phyloP scores from a whole-genome alignment of 1,284 basidiomycete genomes.

The Ustilago nuda region DNA sequence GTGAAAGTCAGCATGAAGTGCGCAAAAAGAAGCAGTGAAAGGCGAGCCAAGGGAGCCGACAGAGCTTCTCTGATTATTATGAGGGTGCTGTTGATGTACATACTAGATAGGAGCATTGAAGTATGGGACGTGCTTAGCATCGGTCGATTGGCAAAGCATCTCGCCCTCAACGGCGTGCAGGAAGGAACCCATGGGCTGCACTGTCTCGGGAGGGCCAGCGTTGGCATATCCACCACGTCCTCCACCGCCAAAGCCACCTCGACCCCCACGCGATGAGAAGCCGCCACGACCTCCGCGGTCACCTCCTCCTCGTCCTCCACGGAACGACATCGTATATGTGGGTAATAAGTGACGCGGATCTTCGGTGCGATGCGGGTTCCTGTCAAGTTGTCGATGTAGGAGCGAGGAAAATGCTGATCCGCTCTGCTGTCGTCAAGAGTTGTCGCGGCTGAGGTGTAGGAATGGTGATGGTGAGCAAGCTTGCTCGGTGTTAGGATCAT shows the following conservation, averaged over 20 bases:
- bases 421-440: neutral
- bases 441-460: neutral
- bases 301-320: slow-evolving; percentile 57
- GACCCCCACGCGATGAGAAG: slow-evolving; percentile 58
- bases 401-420: neutral
- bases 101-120: slow-evolving; percentile 98
- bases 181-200: slow-evolving; percentile 67
- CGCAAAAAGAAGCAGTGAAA: neutral
- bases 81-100: slow-evolving; percentile 17
- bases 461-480: slow-evolving; percentile 22
- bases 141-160: slow-evolving; percentile 91
- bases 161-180: slow-evolving; percentile 92
- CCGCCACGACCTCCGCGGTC: slow-evolving; percentile 59
- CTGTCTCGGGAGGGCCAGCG: slow-evolving; percentile 65
- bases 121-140: slow-evolving; percentile 80
- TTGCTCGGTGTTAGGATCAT: neutral
- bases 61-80: neutral
- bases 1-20: neutral
- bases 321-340: slow-evolving; percentile 56
- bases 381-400: neutral
- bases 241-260: slow-evolving; percentile 58
- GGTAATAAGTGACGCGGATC: neutral
- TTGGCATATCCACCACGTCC: slow-evolving; percentile 58
- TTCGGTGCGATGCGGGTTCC: neutral
- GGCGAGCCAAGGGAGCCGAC: neutral